phyloP scores from a whole-genome alignment of 1,139 yeast species.

The Geotrichum citri-aurantii region DNA sequence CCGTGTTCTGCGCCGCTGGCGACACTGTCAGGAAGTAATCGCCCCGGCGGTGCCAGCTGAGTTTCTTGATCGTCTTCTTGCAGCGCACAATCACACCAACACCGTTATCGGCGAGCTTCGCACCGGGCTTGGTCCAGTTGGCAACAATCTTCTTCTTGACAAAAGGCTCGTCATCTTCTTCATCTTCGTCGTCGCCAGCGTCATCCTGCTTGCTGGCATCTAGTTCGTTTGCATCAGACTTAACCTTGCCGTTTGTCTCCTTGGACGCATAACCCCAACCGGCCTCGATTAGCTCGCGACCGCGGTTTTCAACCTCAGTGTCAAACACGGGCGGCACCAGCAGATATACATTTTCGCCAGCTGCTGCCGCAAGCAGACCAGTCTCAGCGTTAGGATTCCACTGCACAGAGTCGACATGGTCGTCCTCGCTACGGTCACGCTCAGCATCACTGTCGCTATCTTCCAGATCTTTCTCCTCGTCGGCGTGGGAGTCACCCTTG shows the following conservation, averaged over 20 bases:
- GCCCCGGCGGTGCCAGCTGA: conserved; percentile 97
- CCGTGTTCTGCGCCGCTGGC: conserved; percentile 81
- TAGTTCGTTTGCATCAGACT: conserved; percentile 37
- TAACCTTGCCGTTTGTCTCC: conserved; percentile 44
- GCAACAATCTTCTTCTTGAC: conserved; percentile 56
- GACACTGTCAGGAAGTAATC: conserved; percentile 93
- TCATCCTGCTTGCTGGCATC: conserved; percentile 22
- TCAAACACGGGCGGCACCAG: conserved; percentile 90
- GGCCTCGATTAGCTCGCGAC: conserved; percentile 71
- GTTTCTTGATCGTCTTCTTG: conserved; percentile 67
- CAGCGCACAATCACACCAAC: conserved; percentile 67
- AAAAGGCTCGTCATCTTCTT: conserved; percentile 30
- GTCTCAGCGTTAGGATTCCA: conserved; percentile 80
- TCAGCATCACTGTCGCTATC: conserved; percentile 36
- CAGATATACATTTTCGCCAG: conserved; percentile 73
- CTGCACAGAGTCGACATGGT: conserved; percentile 72
- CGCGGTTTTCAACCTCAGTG: conserved; percentile 75
- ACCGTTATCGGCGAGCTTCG: conserved; percentile 57
- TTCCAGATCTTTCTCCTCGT: conserved; percentile 16
- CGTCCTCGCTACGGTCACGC: conserved; percentile 42
- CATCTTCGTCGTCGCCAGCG: conserved; percentile 34
- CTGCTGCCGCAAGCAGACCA: conserved; percentile 77
- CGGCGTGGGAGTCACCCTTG: conserved; percentile 22
- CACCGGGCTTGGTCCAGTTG: conserved; percentile 79
- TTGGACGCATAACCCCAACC: conserved; percentile 80